phyloP scores from a whole-genome alignment of 306 rosid genomes.

The Castanospermum australe region DNA sequence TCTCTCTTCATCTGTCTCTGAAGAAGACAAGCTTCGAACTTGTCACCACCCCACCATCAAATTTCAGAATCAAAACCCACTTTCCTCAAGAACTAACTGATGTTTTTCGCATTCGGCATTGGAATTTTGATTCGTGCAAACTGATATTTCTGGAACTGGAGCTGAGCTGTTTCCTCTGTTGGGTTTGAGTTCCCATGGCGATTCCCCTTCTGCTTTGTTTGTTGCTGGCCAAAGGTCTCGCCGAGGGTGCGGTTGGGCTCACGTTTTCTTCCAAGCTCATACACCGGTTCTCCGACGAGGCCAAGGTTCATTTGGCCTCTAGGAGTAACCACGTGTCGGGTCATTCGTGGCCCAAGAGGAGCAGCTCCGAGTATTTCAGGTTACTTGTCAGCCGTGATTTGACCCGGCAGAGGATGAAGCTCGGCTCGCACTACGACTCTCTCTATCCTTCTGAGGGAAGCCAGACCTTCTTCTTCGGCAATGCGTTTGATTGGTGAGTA shows the following conservation, averaged over 20 bases:
- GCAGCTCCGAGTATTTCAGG: constrained; percentile 56
- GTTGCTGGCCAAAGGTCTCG: constrained; percentile 27
- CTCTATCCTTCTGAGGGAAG: constrained; percentile 74
- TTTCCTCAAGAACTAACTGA: background rate
- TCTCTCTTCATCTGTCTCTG: background rate
- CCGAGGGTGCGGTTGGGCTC: constrained; percentile 29
- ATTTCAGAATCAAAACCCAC: background rate
- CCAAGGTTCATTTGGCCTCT: constrained; percentile 44
- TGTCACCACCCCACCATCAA: constrained; percentile 4
- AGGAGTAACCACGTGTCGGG: constrained; percentile 17
- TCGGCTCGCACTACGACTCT: constrained; percentile 53
- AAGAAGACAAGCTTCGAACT: constrained; percentile 15
- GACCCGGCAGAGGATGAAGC: constrained; percentile 65
- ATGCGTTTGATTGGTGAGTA: constrained; percentile 63
- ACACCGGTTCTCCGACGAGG: constrained; percentile 74
- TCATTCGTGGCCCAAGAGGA: constrained; percentile 52
- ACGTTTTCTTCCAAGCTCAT: constrained; percentile 70
- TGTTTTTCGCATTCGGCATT: background rate
- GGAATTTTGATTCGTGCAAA: background rate
- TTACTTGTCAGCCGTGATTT: constrained; percentile 54
- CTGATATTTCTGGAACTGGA: background rate
- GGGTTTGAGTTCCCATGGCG: constrained; percentile 33
- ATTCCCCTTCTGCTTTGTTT: constrained; percentile 41
- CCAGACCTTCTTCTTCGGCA: constrained; percentile 58
- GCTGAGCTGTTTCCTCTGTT: background rate